These are phyloP conservation scores for Penicillium nucicola DNA, from an alignment of 495 filamentous ascomycete species.

Conservation along the genomic window DNA sequence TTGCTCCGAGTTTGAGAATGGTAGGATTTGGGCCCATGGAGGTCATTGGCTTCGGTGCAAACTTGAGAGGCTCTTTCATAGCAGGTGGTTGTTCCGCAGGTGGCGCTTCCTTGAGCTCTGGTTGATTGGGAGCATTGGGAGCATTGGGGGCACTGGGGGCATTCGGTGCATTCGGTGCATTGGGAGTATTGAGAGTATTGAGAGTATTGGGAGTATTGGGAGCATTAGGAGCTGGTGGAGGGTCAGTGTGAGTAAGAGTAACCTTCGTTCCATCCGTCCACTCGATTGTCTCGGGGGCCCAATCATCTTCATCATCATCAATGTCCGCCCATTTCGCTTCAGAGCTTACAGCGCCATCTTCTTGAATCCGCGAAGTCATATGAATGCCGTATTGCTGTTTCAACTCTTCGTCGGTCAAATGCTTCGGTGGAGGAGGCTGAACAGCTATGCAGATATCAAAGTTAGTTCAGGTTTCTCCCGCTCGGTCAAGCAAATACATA, in stretches of 20 bases:
- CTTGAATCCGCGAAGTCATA: slow-evolving; percentile 83
- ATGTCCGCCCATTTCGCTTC: slow-evolving; percentile 98
- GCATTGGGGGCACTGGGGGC: too few species aligned
- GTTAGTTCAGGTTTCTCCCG: slow-evolving; percentile 20
- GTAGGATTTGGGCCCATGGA: slow-evolving; percentile 53
- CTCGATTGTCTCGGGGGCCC: slow-evolving; percentile 92
- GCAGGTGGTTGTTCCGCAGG: slow-evolving; percentile 18
- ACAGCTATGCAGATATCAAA: slow-evolving; percentile 52
- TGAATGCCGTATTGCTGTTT: slow-evolving; percentile 96
- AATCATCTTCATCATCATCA: slow-evolving; percentile 97
- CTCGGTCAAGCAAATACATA: slow-evolving; percentile 43
- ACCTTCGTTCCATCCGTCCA: slow-evolving; percentile 98
- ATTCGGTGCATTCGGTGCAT: too few species aligned
- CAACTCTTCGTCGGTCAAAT: slow-evolving; percentile 94
- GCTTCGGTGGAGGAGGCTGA: slow-evolving; percentile 77
- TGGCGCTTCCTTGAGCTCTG: slow-evolving; percentile 26
- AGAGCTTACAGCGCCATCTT: slow-evolving; percentile 70
- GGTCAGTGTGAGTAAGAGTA: slow-evolving; percentile 53
- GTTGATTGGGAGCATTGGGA: slow-evolving; percentile 12
- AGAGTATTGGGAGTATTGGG: too few species aligned
- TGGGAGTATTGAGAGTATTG: too few species aligned
- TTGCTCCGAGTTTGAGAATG: slow-evolving; percentile 50
- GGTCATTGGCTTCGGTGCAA: slow-evolving; percentile 43
- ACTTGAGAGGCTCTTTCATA: slow-evolving; percentile 29
- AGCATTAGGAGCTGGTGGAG: slow-evolving; percentile 22